Percentiles rank a stretch among this genome's conserved stretches.
phyloP scores from a whole-genome alignment of 768 basidiomycete genomes.

The Rhodosporidiobolus odoratus region DNA sequence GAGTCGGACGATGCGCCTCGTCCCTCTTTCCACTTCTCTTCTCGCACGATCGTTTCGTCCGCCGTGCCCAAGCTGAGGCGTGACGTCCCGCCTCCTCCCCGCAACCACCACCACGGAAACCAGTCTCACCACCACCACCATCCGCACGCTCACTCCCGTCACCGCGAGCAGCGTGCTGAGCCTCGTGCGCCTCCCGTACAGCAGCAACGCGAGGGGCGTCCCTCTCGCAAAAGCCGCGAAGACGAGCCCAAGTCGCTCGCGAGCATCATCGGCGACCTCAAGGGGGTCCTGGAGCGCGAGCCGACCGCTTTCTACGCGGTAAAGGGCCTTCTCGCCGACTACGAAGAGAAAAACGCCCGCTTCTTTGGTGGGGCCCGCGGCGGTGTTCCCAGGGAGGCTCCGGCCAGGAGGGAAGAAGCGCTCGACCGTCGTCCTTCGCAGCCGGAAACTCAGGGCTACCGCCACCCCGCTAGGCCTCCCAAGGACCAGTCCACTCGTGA shows the following conservation, averaged over 20 bases:
- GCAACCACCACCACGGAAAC: background rate
- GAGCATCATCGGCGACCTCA: background rate
- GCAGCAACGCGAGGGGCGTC: too few relatives aligned
- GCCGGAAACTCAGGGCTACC: too few relatives aligned
- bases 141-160: background rate
- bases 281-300: background rate
- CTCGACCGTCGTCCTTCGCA: too few relatives aligned
- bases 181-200: too few relatives aligned
- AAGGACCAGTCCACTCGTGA: too few relatives aligned
- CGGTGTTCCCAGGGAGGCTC: background rate
- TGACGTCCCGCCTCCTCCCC: too few relatives aligned
- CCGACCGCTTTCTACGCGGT: slow-evolving; percentile 17
- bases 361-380: background rate
- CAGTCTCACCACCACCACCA: background rate
- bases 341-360: background rate
- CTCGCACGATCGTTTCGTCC: background rate
- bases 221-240: background rate
- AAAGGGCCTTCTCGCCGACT: slow-evolving; percentile 17
- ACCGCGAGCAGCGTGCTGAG: background rate
- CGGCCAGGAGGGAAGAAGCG: too few relatives aligned
- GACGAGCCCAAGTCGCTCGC: background rate
- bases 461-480: too few relatives aligned
- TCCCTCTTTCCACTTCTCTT: background rate
- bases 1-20: background rate
- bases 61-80: background rate